These are phyloP conservation scores for Botrytis medusae DNA, from an alignment of 2,329 filamentous ascomycete genomes.

Conservation along the genomic window DNA sequence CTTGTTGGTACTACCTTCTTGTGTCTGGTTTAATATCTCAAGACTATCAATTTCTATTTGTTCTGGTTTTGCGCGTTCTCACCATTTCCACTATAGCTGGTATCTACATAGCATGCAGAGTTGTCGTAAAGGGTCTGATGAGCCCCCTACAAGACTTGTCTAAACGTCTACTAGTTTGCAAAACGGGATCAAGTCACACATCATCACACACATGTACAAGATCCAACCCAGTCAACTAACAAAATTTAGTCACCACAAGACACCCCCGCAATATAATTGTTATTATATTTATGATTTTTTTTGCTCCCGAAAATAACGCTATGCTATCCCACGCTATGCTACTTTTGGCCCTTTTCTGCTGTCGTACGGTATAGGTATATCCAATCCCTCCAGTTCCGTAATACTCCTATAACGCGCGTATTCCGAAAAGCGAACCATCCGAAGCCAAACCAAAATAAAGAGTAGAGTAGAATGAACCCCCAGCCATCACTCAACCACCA, in stretches of 20 bases:
- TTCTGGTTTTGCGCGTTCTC: background rate
- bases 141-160: background rate
- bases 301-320: background rate
- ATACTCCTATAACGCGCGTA: background rate
- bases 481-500: background rate
- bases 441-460: background rate
- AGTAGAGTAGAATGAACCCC: slow-evolving; percentile 4
- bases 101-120: background rate
- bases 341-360: background rate
- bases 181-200: background rate
- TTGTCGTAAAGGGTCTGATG: background rate
- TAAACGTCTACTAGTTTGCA: background rate
- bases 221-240: background rate
- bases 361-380: background rate
- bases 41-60: background rate
- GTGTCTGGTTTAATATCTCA: background rate
- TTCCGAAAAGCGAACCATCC: background rate
- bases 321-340: background rate
- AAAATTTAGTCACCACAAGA: background rate
- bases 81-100: background rate
- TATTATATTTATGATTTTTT: background rate
- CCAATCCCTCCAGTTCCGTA: background rate
- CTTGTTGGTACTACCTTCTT: background rate
- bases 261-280: background rate
- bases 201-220: background rate